Evolutionary conservation across 2,329 filamentous ascomycete genomes (phyloP).

Genomic region (Blastomyces silverae): DNA sequence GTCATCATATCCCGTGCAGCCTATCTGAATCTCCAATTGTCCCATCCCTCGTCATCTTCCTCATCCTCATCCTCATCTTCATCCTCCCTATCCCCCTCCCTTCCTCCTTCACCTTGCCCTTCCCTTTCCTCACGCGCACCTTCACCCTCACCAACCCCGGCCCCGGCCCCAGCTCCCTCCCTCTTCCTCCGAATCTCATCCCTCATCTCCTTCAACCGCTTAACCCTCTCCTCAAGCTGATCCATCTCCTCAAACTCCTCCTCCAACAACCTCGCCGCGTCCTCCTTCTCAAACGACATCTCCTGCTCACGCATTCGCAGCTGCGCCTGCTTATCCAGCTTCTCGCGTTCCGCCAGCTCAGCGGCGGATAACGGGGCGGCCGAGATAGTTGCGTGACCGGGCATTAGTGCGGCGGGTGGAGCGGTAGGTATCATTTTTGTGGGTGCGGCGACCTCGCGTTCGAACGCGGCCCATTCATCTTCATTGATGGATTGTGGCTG

Average conservation of each 20-base stretch:
- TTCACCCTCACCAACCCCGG: conserved; percentile 27
- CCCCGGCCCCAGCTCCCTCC: conserved; percentile 27
- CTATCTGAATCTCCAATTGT: conserved; percentile 39
- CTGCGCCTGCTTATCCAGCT: conserved; percentile 41
- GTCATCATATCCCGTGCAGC: not conserved
- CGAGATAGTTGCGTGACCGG: conserved; percentile 55
- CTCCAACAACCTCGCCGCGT: conserved; percentile 65
- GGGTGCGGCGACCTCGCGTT: conserved; percentile 64
- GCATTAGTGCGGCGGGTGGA: conserved; percentile 27
- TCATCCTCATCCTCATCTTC: conserved; percentile 44
- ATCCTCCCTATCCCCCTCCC: conserved; percentile 29
- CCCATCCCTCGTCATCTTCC: conserved; percentile 49
- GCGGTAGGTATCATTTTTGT: conserved; percentile 32
- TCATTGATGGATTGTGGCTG: conserved; percentile 52
- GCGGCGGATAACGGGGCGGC: conserved; percentile 61
- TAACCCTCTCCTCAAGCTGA: conserved; percentile 64
- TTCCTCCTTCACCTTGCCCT: conserved; percentile 28
- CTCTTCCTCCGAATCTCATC: conserved; percentile 54
- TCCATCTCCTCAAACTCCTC: conserved; percentile 80
- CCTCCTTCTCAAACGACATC: conserved; percentile 64
- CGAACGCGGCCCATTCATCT: conserved; percentile 78
- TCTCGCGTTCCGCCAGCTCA: conserved; percentile 53
- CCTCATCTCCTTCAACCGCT: conserved; percentile 60
- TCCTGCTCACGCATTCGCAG: conserved; percentile 45
- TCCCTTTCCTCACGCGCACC: conserved; percentile 29